phyloP scores from a whole-genome alignment of 78 protist species.

The Protostelium mycophagum region DNA sequence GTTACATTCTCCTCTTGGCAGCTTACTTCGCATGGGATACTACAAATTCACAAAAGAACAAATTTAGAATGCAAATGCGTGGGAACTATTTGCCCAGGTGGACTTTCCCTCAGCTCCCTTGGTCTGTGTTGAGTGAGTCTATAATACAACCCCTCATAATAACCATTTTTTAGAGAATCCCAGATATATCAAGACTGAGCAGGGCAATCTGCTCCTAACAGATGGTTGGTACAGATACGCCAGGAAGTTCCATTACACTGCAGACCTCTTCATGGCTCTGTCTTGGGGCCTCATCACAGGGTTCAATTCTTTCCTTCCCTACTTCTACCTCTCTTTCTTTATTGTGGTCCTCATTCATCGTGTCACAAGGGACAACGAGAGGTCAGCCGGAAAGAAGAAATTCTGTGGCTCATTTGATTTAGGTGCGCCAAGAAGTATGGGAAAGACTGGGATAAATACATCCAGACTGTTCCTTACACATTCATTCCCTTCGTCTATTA shows the following conservation, averaged over 20 bases:
- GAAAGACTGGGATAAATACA: constrained; percentile 45
- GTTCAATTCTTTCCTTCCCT: constrained; percentile 25
- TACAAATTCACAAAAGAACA: constrained; percentile 42
- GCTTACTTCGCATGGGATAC: constrained; percentile 62
- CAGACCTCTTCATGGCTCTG: constrained; percentile 51
- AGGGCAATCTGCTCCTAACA: constrained; percentile 25
- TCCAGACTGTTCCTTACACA: constrained; percentile 25
- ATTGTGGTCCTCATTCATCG: constrained; percentile 35
- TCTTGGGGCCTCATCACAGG: constrained; percentile 60
- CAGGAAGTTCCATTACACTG: constrained; percentile 64
- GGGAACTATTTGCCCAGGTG: constrained; percentile 10
- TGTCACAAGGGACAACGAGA: constrained; percentile 24
- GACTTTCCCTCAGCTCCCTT: constrained; percentile 61
- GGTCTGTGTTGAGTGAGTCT: constrained; percentile 4
- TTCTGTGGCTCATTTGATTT: neutral
- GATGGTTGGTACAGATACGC: constrained; percentile 57
- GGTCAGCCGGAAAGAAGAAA: neutral
- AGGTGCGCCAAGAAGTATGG: constrained; percentile 55
- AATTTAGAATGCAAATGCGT: constrained; percentile 9
- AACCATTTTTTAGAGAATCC: constrained; percentile 11
- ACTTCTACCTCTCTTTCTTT: constrained; percentile 59
- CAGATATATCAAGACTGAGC: constrained; percentile 15
- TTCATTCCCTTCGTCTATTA: constrained; percentile 54
- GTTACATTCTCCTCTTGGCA: neutral
- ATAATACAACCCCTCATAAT: neutral